phyloP scores from a whole-genome alignment of 208 protist species.

The Trypanosoma cruzi region DNA sequence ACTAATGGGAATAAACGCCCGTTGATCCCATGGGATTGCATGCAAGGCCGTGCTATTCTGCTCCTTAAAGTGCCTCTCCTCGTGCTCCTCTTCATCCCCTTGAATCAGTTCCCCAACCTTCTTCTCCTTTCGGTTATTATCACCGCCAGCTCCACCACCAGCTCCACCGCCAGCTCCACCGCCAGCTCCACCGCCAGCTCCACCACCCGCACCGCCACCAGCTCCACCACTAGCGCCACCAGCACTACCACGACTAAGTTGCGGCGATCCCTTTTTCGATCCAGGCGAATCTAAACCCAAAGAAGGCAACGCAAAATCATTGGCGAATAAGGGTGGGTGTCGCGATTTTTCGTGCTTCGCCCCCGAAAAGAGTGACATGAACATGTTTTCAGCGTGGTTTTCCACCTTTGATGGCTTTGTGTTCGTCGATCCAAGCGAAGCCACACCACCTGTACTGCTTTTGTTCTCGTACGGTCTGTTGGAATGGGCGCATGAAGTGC shows the following conservation, averaged over 20 bases:
- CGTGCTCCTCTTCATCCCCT: constrained; percentile 69
- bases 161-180: constrained; percentile 32
- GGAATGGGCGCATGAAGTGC: no score
- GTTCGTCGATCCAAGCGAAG: not conserved
- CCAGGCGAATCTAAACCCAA: not conserved
- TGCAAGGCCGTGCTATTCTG: constrained; percentile 78
- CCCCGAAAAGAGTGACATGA: constrained; percentile 29
- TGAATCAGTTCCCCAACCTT: no score
- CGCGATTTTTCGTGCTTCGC: constrained; percentile 13
- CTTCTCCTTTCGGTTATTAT: constrained; percentile 19
- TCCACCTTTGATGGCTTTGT: not conserved
- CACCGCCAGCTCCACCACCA: constrained; percentile 27
- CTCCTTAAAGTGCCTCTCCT: constrained; percentile 66
- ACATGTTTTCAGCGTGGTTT: constrained; percentile 27
- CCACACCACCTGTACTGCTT: not conserved
- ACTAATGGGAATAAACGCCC: constrained; percentile 67
- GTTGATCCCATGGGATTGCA: constrained; percentile 90
- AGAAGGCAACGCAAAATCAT: not conserved
- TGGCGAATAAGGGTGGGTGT: constrained; percentile 5
- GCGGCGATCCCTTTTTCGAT: not conserved
- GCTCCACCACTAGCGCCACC: constrained; percentile 32
- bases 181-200: constrained; percentile 26
- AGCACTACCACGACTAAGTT: constrained; percentile 15
- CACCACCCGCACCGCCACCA: constrained; percentile 25
- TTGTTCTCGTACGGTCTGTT: not conserved